These are phyloP conservation scores for Sarocladiaceae sp. DNA, from an alignment of 2,329 filamentous ascomycete species.

Conservation along the genomic window DNA sequence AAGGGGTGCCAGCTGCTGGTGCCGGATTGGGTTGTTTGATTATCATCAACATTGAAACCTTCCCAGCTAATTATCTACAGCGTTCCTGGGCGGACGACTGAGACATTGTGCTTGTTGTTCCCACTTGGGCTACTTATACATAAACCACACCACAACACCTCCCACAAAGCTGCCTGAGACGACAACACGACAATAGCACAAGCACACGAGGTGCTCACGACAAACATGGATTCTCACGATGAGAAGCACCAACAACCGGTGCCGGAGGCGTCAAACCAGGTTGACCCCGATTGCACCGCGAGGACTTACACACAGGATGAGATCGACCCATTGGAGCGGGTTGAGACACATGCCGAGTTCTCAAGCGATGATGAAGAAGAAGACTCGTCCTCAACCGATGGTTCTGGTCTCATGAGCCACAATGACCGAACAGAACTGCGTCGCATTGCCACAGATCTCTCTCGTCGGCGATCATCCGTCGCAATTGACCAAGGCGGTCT, in stretches of 20 bases:
- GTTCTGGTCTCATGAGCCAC: conserved; percentile 16
- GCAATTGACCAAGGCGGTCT: neutral
- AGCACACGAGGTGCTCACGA: neutral
- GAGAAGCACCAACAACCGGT: neutral
- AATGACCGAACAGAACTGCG: conserved; percentile 22
- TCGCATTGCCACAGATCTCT: conserved; percentile 25
- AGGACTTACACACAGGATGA: neutral
- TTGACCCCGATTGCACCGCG: neutral
- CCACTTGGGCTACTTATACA: neutral
- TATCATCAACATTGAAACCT: neutral
- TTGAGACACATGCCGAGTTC: neutral
- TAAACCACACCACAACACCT: neutral
- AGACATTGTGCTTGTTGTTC: neutral
- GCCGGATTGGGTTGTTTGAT: too few relatives aligned
- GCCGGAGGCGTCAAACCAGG: neutral
- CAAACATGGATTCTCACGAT: conserved; percentile 4
- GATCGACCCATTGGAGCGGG: neutral
- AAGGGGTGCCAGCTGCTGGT: neutral
- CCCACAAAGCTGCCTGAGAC: neutral
- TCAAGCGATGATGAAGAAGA: neutral
- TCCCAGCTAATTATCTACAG: neutral
- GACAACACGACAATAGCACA: neutral
- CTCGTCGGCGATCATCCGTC: conserved; percentile 16
- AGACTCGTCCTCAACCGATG: neutral
- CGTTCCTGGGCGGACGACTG: neutral